A percentile compares a stretch with the other conserved stretches of the same genome.
phyloP scores from a whole-genome alignment of 805 yeast genomes.

The Metschnikowia chrysomelidarum region DNA sequence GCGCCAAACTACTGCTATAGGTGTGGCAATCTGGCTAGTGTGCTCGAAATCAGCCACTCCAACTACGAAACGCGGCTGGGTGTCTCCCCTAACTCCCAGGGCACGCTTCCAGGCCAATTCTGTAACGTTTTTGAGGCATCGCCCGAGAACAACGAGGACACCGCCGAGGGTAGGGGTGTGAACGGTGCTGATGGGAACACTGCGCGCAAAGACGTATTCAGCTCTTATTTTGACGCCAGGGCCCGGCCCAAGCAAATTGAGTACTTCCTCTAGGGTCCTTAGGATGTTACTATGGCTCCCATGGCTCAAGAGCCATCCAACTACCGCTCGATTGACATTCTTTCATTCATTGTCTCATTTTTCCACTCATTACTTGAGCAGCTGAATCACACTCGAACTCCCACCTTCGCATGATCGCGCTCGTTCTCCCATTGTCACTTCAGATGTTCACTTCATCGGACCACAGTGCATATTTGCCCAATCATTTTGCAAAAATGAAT shows the following conservation, averaged over 20 bases:
- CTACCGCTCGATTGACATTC: no score
- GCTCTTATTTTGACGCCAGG: constrained; percentile 28
- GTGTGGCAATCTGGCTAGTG: constrained; percentile 97
- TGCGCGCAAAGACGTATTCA: constrained; percentile 21
- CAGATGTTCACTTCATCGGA: no score
- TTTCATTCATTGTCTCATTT: no score
- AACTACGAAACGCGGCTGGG: constrained; percentile 37
- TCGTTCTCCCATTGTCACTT: no score
- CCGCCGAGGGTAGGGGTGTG: constrained; percentile 40
- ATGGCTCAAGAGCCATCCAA: no score
- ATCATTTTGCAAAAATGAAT: no score
- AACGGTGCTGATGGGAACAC: constrained; percentile 26
- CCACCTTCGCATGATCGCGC: no score
- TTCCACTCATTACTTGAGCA: no score
- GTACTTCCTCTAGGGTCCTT: constrained; percentile 43
- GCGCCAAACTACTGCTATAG: constrained; percentile 98
- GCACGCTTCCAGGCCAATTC: constrained; percentile 51
- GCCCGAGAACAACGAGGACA: constrained; percentile 79
- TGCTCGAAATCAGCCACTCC: constrained; percentile 69
- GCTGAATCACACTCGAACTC: no score
- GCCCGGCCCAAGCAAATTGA: constrained; percentile 44
- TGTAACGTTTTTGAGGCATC: constrained; percentile 97
- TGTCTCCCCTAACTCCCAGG: constrained; percentile 19
- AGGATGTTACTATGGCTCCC: no score
- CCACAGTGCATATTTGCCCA: no score